Base-by-base conservation (phyloP, 306 rosid species). In the Sophora flavescens region DNA sequence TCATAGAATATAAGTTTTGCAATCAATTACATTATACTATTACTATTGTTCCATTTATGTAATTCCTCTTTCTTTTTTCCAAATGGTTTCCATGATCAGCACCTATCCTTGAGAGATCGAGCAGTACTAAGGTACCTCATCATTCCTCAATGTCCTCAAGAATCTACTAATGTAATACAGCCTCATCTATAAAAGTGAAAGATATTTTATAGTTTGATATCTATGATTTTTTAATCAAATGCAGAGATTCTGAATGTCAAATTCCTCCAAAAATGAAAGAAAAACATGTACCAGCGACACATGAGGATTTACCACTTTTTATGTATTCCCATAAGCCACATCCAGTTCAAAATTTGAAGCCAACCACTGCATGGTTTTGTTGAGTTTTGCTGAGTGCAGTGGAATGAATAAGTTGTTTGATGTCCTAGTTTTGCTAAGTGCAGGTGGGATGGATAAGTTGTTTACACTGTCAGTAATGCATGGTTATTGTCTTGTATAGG, bases 221-320 rank as follows among this genome's bases (percentile, higher is more conserved):
- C 30, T 67, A 3, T 65, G 35, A 54, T 17, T 69, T 33, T 12
- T 62, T 66, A 54, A 11, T 63, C 8, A 16, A 63, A 39, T 84
- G 85, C 87, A 89, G 90, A 81, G 82, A 79, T 52, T 64, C 73
- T 42, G 61, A 22, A 72, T 72, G 42, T 32, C 14, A 35, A 44
- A 15, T 39, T 50, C 39, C 79, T 16, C 58, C 18, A 3, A 88
- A 79, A 68, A 28, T 32, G 33, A 72, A 44, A 58, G 83, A 73
- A 42, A 75, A 81, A 30, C 77, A 56, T 54, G 80, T 68, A 53
- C 11, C 70, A 30, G 71, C 66, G 45, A 76, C 59, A 66, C 70
- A 75, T 51, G 87, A 82, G 56, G 87, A 78, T 66, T 70, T 80
- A 89, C 91, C 97, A 41, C 87, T 79, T 80, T 85, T 83, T 32